Conservation (phyloP, 2,329 filamentous ascomycete genomes). For the Fusarium sp. region DNA sequence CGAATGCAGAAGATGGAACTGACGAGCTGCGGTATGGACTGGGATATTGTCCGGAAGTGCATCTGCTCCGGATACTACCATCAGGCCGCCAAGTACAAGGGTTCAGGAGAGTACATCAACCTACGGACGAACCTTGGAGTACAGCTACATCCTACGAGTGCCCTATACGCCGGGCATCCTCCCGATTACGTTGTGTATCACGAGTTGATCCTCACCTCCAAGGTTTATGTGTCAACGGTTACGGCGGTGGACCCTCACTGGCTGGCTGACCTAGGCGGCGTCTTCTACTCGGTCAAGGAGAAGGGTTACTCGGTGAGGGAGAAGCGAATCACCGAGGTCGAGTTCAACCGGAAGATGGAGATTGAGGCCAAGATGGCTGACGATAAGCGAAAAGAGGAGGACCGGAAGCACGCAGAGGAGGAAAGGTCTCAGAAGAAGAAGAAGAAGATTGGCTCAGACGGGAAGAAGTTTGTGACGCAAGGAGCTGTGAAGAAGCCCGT, state of each 20-base stretch:
- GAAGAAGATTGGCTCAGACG: slow-evolving; percentile 51
- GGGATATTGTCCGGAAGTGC: slow-evolving; percentile 94
- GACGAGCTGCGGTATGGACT: slow-evolving; percentile 92
- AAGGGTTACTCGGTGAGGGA: slow-evolving; percentile 93
- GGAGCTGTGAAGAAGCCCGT: slow-evolving; percentile 73
- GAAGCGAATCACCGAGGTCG: slow-evolving; percentile 87
- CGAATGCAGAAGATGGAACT: slow-evolving; percentile 91
- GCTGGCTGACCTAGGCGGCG: slow-evolving; percentile 94
- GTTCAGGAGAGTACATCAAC: slow-evolving; percentile 97
- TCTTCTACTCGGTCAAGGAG: slow-evolving; percentile 97
- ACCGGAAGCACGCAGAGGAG: slow-evolving; percentile 63
- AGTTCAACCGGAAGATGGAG: slow-evolving; percentile 93
- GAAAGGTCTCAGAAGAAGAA: slow-evolving; percentile 58
- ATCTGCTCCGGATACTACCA: slow-evolving; percentile 99
- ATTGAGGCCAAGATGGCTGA: slow-evolving; percentile 93
- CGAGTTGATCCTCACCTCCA: slow-evolving; percentile 94
- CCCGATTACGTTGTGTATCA: slow-evolving; percentile 99
- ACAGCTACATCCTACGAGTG: slow-evolving; percentile 92
- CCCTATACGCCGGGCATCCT: slow-evolving; percentile 93
- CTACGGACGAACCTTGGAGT: slow-evolving; percentile 93
- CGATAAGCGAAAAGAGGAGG: slow-evolving; percentile 78
- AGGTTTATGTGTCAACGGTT: slow-evolving; percentile 98
- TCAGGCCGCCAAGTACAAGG: slow-evolving; percentile 95
- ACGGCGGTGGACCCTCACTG: slow-evolving; percentile 96
- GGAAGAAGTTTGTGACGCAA: slow-evolving; percentile 70